Evolutionary conservation across 257 asterid genomes (phyloP).

Genomic region (Salvia splendens): DNA sequence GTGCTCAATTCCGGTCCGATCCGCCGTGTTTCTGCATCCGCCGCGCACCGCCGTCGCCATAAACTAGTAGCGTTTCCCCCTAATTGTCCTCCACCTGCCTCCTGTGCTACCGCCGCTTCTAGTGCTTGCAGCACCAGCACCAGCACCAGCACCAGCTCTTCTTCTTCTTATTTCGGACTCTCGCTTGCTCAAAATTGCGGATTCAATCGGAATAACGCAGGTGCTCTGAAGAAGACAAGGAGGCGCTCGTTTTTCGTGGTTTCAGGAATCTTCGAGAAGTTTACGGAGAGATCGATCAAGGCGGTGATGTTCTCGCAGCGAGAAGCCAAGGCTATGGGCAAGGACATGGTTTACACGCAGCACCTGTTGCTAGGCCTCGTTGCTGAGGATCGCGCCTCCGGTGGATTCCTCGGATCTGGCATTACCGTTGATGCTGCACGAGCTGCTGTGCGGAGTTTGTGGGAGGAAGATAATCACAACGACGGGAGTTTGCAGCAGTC

Average conservation of each 20-base stretch:
- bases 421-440: slow-evolving; percentile 69
- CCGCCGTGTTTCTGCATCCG: slow-evolving; percentile 44
- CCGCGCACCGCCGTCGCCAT: slow-evolving; percentile 40
- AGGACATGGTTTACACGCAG: slow-evolving; percentile 72
- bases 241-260: slow-evolving; percentile 52
- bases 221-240: slow-evolving; percentile 30
- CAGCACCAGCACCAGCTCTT: slow-evolving; percentile 48
- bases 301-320: slow-evolving; percentile 87
- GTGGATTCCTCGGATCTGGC: slow-evolving; percentile 83
- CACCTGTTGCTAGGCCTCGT: slow-evolving; percentile 87
- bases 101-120: slow-evolving; percentile 26
- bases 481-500: slow-evolving; percentile 38
- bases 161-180: slow-evolving; percentile 55
- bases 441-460: slow-evolving; percentile 69
- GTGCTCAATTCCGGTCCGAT: slow-evolving; percentile 39
- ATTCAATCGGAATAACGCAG: slow-evolving; percentile 11
- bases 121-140: too few relatives aligned
- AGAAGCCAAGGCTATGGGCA: slow-evolving; percentile 79
- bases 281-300: slow-evolving; percentile 89
- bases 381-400: slow-evolving; percentile 85
- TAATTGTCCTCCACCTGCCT: too few relatives aligned
- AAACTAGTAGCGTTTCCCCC: slow-evolving; percentile 38
- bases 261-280: slow-evolving; percentile 83
- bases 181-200: slow-evolving; percentile 43
- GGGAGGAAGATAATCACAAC: slow-evolving; percentile 50